These are phyloP conservation scores for Petunia secreta DNA, from an alignment of 257 asterid species.

Conservation along the genomic window DNA sequence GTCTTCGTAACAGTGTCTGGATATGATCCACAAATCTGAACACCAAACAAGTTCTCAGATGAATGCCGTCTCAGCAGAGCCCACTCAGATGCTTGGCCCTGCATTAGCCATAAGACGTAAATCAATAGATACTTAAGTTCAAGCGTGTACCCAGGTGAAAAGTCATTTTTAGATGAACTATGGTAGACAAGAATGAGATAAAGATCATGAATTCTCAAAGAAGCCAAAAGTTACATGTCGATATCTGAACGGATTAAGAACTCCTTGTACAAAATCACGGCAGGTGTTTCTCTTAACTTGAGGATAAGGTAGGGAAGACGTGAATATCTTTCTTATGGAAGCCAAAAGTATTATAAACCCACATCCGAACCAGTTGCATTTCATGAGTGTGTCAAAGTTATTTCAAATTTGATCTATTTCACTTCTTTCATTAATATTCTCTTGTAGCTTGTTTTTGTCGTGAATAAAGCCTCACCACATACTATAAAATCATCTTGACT, in stretches of 20 bases:
- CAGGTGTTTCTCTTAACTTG: conserved; percentile 21
- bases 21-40: conserved; percentile 93
- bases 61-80: conserved; percentile 97
- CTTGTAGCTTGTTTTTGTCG: no score
- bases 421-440: no score
- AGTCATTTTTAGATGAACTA: neutral
- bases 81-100: conserved; percentile 99
- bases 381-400: neutral
- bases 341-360: neutral
- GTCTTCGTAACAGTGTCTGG: conserved; percentile 94
- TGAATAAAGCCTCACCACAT: no score
- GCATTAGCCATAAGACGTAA: conserved; percentile 27
- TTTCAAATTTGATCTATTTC: no score
- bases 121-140: neutral
- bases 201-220: neutral
- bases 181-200: neutral
- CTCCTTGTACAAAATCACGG: neutral
- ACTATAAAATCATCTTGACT: no score
- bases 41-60: conserved; percentile 87
- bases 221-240: conserved; percentile 13
- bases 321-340: conserved; percentile 10
- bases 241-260: neutral
- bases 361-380: conserved; percentile 7
- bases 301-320: neutral
- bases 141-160: neutral